A percentile compares a stretch with the other conserved stretches of the same genome.
Evolutionary conservation across 495 filamentous ascomycete genomes (phyloP).

Genomic region (Choiromyces venosus): DNA sequence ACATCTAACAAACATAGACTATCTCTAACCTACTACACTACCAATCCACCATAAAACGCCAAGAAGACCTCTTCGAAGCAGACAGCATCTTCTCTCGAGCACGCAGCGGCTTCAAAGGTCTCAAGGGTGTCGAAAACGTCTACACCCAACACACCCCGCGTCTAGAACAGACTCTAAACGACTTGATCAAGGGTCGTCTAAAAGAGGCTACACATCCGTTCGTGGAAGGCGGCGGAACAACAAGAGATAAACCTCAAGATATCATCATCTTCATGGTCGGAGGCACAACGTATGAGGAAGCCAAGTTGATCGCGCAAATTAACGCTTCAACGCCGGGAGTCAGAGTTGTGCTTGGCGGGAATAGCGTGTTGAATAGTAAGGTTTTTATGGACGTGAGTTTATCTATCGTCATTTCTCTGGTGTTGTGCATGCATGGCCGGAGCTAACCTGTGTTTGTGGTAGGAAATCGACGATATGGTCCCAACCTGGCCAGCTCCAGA

Average conservation of each 20-base stretch:
- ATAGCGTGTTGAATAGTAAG: constrained; percentile 74
- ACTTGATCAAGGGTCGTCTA: constrained; percentile 83
- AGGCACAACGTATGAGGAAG: constrained; percentile 91
- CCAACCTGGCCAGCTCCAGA: constrained; percentile 71
- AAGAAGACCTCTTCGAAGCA: constrained; percentile 76
- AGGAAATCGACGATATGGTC: constrained; percentile 72
- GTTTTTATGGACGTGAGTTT: constrained; percentile 64
- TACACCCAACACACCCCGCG: constrained; percentile 95
- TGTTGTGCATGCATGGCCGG: neutral
- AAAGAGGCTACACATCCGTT: constrained; percentile 84
- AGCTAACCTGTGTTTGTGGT: constrained; percentile 3
- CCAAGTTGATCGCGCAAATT: constrained; percentile 84
- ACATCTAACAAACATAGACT: constrained; percentile 8
- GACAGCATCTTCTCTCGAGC: constrained; percentile 87
- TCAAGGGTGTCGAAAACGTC: constrained; percentile 96
- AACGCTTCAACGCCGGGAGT: constrained; percentile 87
- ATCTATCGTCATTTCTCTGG: neutral
- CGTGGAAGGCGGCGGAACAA: constrained; percentile 75
- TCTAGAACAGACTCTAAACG: constrained; percentile 79
- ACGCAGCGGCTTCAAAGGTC: constrained; percentile 81
- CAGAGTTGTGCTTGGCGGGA: constrained; percentile 80
- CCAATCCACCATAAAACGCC: constrained; percentile 31
- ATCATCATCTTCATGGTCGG: constrained; percentile 91
- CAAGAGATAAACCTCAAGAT: constrained; percentile 91
- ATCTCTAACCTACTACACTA: constrained; percentile 37